phyloP scores from a whole-genome alignment of 331 rosid species.

The Quercus lobata region DNA sequence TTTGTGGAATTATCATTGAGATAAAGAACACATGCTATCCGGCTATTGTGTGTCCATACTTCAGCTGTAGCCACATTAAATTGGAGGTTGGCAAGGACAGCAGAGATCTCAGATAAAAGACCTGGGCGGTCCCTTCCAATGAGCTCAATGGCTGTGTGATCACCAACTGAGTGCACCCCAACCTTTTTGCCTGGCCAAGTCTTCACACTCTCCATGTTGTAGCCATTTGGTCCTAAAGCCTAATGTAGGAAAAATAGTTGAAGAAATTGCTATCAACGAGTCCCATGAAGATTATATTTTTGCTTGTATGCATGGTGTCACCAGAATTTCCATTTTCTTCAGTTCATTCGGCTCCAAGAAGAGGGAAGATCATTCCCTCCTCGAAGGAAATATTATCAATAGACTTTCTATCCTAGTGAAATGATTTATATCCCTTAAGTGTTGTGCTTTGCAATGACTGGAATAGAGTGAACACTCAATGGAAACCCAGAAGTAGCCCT shows the following conservation, averaged over 20 bases:
- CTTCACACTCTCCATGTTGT: slow-evolving; percentile 44
- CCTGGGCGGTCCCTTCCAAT: slow-evolving; percentile 87
- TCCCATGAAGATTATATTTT: not conserved
- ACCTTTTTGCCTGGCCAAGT: slow-evolving; percentile 57
- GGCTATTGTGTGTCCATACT: slow-evolving; percentile 84
- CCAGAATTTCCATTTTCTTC: not conserved
- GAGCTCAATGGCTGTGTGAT: slow-evolving; percentile 69
- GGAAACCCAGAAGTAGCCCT: not conserved
- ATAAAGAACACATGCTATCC: slow-evolving; percentile 76
- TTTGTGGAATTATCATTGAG: slow-evolving; percentile 51
- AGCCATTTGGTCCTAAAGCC: slow-evolving; percentile 95
- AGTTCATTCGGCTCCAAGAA: not conserved
- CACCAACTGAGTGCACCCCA: slow-evolving; percentile 67
- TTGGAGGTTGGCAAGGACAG: slow-evolving; percentile 73
- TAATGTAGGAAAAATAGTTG: slow-evolving; percentile 40
- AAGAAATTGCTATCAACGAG: slow-evolving; percentile 34
- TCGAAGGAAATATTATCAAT: not conserved
- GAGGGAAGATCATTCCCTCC: no score
- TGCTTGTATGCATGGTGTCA: not conserved
- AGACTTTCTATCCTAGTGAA: not conserved
- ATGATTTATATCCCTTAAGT: not conserved
- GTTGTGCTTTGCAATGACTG: not conserved
- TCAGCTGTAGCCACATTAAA: slow-evolving; percentile 75
- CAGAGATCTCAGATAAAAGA: slow-evolving; percentile 82
- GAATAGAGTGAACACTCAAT: not conserved